Conservation (phyloP, 148 eudicot species). For the Talinum fruticosum region DNA sequence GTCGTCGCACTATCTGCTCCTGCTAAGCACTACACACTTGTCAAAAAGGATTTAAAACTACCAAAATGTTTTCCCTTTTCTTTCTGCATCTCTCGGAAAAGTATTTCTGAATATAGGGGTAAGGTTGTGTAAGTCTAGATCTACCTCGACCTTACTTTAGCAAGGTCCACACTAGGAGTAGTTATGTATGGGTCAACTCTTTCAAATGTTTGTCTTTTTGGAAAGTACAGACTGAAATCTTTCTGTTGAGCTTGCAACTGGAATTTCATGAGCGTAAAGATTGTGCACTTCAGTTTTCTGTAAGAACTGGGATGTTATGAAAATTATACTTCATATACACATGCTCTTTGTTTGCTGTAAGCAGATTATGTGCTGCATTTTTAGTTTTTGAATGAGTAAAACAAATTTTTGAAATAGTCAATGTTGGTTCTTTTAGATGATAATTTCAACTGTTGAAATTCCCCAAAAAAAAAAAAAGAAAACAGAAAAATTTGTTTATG, state of each 20-base stretch:
- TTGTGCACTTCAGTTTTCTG: background rate
- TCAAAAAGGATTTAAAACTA: too few species aligned
- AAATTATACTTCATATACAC: background rate
- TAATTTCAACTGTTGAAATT: too few species aligned
- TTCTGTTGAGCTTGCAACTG: background rate
- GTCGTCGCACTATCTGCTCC: too few species aligned
- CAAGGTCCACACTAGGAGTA: too few species aligned
- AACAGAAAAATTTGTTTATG: background rate
- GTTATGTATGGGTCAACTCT: background rate
- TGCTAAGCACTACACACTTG: too few species aligned
- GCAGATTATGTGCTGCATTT: background rate
- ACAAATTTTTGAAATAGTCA: background rate
- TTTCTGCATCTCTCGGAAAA: too few species aligned
- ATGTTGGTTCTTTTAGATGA: background rate
- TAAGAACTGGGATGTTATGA: background rate
- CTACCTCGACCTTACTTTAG: too few species aligned
- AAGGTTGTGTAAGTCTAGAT: too few species aligned
- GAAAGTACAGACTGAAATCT: background rate
- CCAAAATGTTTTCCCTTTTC: too few species aligned
- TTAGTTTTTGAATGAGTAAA: background rate
- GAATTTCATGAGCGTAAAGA: background rate
- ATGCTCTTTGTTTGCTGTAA: background rate
- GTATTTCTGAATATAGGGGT: too few species aligned
- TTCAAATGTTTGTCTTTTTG: background rate
- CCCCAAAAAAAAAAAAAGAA: too few species aligned